Base-by-base conservation (phyloP, 2,329 filamentous ascomycete species). In the Xylariaceae sp. region DNA sequence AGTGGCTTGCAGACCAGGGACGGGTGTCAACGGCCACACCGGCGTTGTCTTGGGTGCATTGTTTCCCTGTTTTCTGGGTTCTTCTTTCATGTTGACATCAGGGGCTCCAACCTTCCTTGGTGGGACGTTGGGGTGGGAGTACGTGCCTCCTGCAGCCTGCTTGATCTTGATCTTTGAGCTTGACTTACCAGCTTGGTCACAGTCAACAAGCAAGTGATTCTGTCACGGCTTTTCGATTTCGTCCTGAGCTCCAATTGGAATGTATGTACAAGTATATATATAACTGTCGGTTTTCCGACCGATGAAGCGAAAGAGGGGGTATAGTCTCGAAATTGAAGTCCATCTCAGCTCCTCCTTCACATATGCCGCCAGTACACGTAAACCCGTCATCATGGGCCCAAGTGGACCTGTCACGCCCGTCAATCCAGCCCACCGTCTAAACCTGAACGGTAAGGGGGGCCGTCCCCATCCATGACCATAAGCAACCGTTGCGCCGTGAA, bases 251-350 rank as follows among this genome's bases (percentile, higher is more conserved):
- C 40, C 16, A 46, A 42, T 43, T 47, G 43, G 36, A 33, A 17
- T 43, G 31, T 31, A 49, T 48, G 16, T 47, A 47, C 40, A 54
- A 50, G 7, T 6, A 24, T 44, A 44, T 50, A 48, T 53, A 51
- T 45, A 11, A 53, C 26, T 38, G 35, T 43, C 36, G 39, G 48
- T 41, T 41, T 41, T 35, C 34, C 38, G 36, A 37, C 46, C 49
- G 40, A 29, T 48, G 49, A 42, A 48, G 36, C 38, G 39, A 48
- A 52, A 36, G 50, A 44, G 43, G 42, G 48, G 48, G 50, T 46
- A 50, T 42, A 47, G 47, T 50, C 31, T 36, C 39, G n/a, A n/a
- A n/a, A n/a, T n/a, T n/a, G n/a, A n/a, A n/a, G n/a, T n/a, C n/a
- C n/a, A n/a, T 24, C 21, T 37, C 30, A 35, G 31, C 35, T 26